Conservation (phyloP, 1,284 basidiomycete genomes). For the Phylloboletellus chloephorus region DNA sequence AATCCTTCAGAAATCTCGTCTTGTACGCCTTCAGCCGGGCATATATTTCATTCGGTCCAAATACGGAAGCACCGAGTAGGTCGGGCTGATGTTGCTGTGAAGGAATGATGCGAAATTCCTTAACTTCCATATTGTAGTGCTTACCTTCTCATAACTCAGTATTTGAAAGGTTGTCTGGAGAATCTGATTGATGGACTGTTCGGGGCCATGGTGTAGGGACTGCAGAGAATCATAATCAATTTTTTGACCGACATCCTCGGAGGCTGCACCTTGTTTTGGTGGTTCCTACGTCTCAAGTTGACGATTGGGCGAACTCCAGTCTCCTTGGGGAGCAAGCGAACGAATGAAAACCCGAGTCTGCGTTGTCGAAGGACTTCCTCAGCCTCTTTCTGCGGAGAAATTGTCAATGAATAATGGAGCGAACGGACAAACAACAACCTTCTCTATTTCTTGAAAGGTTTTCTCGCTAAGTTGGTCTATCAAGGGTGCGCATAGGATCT, state of each 20-base stretch:
- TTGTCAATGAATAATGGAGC: conserved; percentile 8
- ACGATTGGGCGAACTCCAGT: conserved; percentile 93
- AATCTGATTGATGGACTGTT: conserved; percentile 80
- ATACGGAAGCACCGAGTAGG: conserved; percentile 73
- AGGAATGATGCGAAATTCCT: conserved; percentile 1
- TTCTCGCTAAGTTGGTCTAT: conserved; percentile 62
- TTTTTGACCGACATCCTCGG: neutral
- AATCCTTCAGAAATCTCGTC: conserved; percentile 39
- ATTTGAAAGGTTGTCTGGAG: conserved; percentile 82
- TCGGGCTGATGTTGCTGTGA: conserved; percentile 57
- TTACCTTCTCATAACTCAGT: conserved; percentile 80
- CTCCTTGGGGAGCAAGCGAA: conserved; percentile 91
- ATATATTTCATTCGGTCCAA: conserved; percentile 83
- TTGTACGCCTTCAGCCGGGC: conserved; percentile 69
- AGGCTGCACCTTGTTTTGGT: conserved; percentile 27
- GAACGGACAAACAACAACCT: conserved; percentile 37
- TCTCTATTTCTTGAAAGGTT: conserved; percentile 61
- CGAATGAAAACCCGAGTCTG: conserved; percentile 76
- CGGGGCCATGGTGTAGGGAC: conserved; percentile 24
- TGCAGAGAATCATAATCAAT: conserved; percentile 11
- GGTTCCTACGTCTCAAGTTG: conserved; percentile 70
- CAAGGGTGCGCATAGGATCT: conserved; percentile 74
- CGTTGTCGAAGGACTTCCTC: conserved; percentile 62
- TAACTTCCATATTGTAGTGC: conserved; percentile 1
- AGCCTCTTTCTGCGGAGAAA: conserved; percentile 48